Percentiles rank a stretch among this genome's conserved stretches.
phyloP scores from a whole-genome alignment of 768 basidiomycete genomes.

The Mycena haematopus region DNA sequence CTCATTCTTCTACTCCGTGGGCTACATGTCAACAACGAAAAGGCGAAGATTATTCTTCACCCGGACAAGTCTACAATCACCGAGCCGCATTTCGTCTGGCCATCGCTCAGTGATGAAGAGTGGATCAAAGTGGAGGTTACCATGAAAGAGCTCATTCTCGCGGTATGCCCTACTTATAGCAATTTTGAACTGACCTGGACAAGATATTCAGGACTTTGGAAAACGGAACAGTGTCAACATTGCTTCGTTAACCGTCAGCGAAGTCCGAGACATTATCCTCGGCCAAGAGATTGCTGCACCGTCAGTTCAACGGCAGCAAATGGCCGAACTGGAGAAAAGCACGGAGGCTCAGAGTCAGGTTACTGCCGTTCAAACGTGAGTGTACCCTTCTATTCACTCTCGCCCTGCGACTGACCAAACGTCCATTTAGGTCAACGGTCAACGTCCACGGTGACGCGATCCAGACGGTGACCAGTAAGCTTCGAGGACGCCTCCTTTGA shows the following conservation, averaged over 20 bases:
- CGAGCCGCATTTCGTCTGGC: constrained; percentile 98
- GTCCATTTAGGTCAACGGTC: constrained; percentile 76
- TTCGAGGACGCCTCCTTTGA: background rate
- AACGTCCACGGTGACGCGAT: constrained; percentile 97
- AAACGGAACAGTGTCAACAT: constrained; percentile 99
- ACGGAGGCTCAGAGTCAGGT: constrained; percentile 94
- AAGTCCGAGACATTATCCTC: constrained; percentile 97
- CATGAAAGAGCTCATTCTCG: constrained; percentile 95
- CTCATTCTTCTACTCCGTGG: constrained; percentile 96
- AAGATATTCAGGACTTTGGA: constrained; percentile 80
- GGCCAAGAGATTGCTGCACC: constrained; percentile 98
- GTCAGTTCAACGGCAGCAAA: constrained; percentile 96
- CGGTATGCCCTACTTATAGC: constrained; percentile 51
- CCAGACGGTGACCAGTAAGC: constrained; percentile 89
- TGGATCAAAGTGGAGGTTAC: constrained; percentile 99
- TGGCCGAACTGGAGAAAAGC: constrained; percentile 98
- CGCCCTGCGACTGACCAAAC: constrained; percentile 18
- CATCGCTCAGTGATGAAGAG: constrained; percentile 88
- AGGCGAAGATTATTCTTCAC: constrained; percentile 97
- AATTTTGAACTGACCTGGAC: constrained; percentile 12
- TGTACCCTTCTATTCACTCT: constrained; percentile 8
- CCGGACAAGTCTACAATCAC: constrained; percentile 98
- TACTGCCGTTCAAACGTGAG: constrained; percentile 91
- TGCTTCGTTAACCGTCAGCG: constrained; percentile 93
- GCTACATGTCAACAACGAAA: constrained; percentile 98